These are phyloP conservation scores for Fusarium nygamai DNA, from an alignment of 2,329 filamentous ascomycete species.

Conservation along the genomic window DNA sequence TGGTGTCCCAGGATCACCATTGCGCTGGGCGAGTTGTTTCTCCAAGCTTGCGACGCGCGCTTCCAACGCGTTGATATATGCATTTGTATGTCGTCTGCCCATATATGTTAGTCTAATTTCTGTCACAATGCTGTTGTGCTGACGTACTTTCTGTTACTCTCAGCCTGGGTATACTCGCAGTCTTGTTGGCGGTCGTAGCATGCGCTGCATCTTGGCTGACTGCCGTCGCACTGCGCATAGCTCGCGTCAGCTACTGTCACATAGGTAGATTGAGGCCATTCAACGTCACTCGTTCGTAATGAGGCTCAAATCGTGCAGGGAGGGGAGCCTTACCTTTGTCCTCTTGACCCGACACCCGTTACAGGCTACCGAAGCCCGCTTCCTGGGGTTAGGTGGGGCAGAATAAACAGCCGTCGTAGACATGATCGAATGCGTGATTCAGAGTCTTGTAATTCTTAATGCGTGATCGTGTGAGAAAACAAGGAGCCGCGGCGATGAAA, in stretches of 20 bases:
- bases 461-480: background rate
- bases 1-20: background rate
- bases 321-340: background rate
- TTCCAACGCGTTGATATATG: slow-evolving; percentile 9
- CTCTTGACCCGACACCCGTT: slow-evolving; percentile 6
- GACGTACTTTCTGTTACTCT: slow-evolving; percentile 9
- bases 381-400: background rate
- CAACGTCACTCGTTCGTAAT: background rate
- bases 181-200: background rate
- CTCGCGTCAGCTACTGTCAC: background rate
- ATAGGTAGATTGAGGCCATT: too few species aligned
- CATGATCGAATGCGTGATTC: background rate
- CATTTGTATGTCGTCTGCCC: background rate
- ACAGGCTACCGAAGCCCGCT: slow-evolving; percentile 10
- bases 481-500: background rate
- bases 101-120: accelerated
- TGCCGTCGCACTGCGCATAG: background rate
- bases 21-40: background rate
- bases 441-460: too few species aligned
- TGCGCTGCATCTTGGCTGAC: slow-evolving; percentile 2
- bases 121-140: accelerated
- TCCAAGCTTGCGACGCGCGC: background rate
- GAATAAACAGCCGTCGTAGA: background rate
- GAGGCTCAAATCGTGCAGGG: background rate
- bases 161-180: slow-evolving; percentile 7